Conservation (phyloP, 257 asterid species). For the Fraxinus excelsior region DNA sequence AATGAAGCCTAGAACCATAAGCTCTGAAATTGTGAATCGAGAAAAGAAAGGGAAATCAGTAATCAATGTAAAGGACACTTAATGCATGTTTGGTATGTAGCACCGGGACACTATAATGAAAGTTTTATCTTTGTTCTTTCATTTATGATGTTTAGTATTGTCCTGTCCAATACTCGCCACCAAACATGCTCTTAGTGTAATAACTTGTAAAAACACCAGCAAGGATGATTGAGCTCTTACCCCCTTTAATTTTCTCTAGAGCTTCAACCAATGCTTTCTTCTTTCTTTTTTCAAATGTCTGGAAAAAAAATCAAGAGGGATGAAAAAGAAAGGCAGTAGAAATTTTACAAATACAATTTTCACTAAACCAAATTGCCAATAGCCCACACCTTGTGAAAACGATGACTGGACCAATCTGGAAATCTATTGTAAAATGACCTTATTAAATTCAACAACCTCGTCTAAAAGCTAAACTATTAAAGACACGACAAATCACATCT, state of each 20-base stretch:
- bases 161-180: neutral
- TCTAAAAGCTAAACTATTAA: neutral
- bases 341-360: neutral
- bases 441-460: neutral
- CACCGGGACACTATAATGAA: neutral
- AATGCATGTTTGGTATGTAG: neutral
- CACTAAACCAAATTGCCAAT: neutral
- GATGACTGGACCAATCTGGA: neutral
- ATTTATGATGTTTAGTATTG: neutral
- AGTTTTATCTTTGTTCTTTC: too few relatives aligned
- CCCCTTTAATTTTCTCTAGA: slow-evolving; percentile 88
- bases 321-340: neutral
- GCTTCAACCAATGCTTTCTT: slow-evolving; percentile 79
- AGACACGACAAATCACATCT: neutral
- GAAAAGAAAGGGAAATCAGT: slow-evolving; percentile 4
- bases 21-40: slow-evolving; percentile 53
- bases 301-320: slow-evolving; percentile 14
- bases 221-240: slow-evolving; percentile 32
- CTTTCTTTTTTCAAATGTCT: slow-evolving; percentile 68
- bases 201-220: neutral
- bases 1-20: slow-evolving; percentile 95
- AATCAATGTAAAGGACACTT: neutral
- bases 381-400: neutral
- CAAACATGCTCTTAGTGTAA: neutral
- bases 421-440: neutral